These are phyloP conservation scores for Fusarium euwallaceae DNA, from an alignment of 2,329 filamentous ascomycete species.

Conservation along the genomic window DNA sequence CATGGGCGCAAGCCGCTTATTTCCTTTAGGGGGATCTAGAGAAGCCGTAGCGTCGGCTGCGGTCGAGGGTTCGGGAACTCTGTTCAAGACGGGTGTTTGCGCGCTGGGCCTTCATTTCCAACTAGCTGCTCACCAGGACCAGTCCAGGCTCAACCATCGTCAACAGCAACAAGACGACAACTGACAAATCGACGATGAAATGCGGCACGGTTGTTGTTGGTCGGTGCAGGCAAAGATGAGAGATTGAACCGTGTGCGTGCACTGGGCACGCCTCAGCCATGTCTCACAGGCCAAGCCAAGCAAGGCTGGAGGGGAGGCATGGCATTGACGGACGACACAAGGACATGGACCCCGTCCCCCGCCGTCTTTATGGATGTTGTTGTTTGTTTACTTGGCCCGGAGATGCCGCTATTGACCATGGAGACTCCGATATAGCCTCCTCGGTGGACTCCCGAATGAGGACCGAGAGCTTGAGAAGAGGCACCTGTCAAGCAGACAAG, in stretches of 20 bases:
- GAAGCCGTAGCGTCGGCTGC: conserved; percentile 30
- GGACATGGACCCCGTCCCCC: conserved; percentile 19
- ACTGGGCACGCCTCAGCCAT: conserved; percentile 35
- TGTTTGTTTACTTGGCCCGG: conserved; percentile 44
- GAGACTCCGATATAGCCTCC: conserved; percentile 22
- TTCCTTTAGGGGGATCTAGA: conserved; percentile 27
- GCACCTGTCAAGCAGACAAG: background rate
- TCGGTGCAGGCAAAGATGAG: conserved; percentile 20
- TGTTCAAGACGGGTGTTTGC: conserved; percentile 35
- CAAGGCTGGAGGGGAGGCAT: conserved; percentile 20
- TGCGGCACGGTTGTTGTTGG: conserved; percentile 12
- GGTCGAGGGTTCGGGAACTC: conserved; percentile 17
- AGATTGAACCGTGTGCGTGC: conserved; percentile 30
- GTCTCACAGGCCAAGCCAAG: conserved; percentile 39
- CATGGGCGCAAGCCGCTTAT: conserved; percentile 41
- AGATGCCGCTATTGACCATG: conserved; percentile 30
- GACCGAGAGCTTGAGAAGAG: background rate
- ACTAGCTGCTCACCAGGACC: conserved; percentile 20
- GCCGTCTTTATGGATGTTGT: conserved; percentile 33
- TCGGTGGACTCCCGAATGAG: conserved; percentile 12
- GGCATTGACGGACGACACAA: conserved; percentile 31
- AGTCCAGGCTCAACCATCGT: conserved; percentile 33
- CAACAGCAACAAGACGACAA: conserved; percentile 17
- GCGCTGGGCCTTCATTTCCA: conserved; percentile 43
- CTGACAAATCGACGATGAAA: conserved; percentile 16